These are phyloP conservation scores for Umbelopsis isabellina DNA, from an alignment of 192 early-diverging fungal genomes.

Conservation along the genomic window DNA sequence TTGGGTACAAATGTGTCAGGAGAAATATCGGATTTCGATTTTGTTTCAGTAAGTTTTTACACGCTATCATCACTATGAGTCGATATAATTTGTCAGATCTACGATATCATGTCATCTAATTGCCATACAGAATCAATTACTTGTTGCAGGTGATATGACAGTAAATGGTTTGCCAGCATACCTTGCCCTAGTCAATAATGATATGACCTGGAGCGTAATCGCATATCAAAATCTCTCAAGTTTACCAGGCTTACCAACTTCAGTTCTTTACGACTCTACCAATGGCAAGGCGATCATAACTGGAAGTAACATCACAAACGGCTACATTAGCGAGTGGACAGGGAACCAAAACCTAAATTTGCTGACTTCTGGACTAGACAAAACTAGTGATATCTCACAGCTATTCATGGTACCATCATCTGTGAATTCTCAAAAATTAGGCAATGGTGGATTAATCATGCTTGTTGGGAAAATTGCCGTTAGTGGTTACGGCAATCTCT, in stretches of 20 bases:
- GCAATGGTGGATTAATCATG: conserved; percentile 37
- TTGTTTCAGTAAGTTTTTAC: conserved; percentile 25
- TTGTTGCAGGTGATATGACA: conserved; percentile 18
- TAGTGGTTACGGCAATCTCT: conserved; percentile 38
- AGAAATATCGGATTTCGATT: conserved; percentile 37
- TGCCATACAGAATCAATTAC: conserved; percentile 20
- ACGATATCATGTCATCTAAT: too few species aligned
- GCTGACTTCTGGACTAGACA: conserved; percentile 2
- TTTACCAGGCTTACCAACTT: not conserved
- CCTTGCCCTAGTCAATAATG: conserved; percentile 3
- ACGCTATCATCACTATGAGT: not conserved
- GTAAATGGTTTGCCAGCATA: not conserved
- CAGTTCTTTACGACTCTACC: conserved; percentile 8
- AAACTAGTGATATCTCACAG: conserved; percentile 6
- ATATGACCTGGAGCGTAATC: not conserved
- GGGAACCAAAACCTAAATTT: not conserved
- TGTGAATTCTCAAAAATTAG: not conserved
- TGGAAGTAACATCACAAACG: not conserved
- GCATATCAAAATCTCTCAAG: not conserved
- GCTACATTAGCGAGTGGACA: conserved; percentile 8
- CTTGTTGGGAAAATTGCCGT: conserved; percentile 47
- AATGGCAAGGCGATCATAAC: conserved; percentile 1
- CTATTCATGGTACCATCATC: conserved; percentile 25
- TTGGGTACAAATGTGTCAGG: conserved; percentile 37
- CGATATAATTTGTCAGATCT: not conserved